phyloP scores from a whole-genome alignment of 140 eudicot species.

The Erigeron philadelphicus region DNA sequence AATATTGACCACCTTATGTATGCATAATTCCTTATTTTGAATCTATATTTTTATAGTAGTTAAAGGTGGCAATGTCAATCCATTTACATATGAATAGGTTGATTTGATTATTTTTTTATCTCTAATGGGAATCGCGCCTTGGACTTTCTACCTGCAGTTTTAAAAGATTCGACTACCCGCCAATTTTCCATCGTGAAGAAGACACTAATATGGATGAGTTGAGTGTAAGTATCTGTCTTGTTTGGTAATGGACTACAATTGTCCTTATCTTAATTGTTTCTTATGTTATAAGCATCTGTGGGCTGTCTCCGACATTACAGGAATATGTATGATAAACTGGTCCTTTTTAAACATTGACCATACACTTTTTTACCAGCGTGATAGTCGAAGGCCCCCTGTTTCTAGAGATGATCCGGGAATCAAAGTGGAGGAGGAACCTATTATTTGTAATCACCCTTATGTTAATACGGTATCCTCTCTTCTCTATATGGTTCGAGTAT shows the following conservation, averaged over 20 bases:
- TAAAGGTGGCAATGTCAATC: neutral
- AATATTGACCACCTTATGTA: constrained; percentile 95
- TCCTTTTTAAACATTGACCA: neutral
- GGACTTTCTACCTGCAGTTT: constrained; percentile 53
- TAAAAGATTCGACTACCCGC: constrained; percentile 82
- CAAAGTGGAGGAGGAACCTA: constrained; percentile 78
- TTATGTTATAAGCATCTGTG: neutral
- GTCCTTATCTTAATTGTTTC: neutral
- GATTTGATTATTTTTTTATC: neutral
- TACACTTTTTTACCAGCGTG: constrained; percentile 56
- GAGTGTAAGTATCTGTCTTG: constrained; percentile 52
- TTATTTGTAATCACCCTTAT: constrained; percentile 84
- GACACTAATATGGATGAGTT: constrained; percentile 83
- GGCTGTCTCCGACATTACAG: neutral
- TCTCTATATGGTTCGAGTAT: neutral
- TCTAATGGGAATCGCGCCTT: neutral
- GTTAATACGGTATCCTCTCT: constrained; percentile 70
- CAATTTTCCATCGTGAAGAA: constrained; percentile 84
- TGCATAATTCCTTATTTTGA: constrained; percentile 17
- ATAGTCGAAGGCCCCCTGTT: constrained; percentile 86
- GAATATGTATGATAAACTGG: neutral
- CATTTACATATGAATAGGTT: neutral
- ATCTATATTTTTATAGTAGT: neutral
- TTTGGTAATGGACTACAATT: neutral
- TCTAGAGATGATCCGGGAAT: constrained; percentile 80